A percentile compares a stretch with the other conserved stretches of the same genome.
Conservation (phyloP, 352 stramenopile species). For the Pythium vanterpoolii region DNA sequence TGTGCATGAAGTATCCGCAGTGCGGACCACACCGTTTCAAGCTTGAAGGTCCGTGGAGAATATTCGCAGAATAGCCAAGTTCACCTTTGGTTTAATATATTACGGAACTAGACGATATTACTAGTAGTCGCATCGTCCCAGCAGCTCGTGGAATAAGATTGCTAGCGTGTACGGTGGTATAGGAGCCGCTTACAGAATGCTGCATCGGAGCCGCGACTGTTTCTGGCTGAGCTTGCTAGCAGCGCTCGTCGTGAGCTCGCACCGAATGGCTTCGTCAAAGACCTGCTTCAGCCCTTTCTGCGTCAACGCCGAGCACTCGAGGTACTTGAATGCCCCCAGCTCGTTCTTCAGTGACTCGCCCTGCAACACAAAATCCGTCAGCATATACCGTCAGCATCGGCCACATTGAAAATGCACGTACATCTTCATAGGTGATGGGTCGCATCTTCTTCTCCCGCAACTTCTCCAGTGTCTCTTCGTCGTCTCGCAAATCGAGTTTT, state of each 20-base stretch:
- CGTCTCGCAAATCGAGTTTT: constrained; percentile 92
- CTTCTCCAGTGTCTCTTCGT: constrained; percentile 88
- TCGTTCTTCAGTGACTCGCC: constrained; percentile 88
- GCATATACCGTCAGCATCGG: neutral
- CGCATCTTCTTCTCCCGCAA: constrained; percentile 83
- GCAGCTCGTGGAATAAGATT: constrained; percentile 12
- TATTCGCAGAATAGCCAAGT: constrained; percentile 9
- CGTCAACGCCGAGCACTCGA: constrained; percentile 93
- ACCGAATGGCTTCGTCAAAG: constrained; percentile 92
- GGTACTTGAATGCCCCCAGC: constrained; percentile 89
- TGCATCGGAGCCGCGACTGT: constrained; percentile 35
- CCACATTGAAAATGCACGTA: constrained; percentile 11
- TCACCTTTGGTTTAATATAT: constrained; percentile 25
- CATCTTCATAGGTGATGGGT: constrained; percentile 71
- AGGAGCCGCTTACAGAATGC: constrained; percentile 47
- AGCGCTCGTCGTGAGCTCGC: constrained; percentile 79
- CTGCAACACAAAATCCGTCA: constrained; percentile 23
- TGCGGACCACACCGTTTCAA: no score
- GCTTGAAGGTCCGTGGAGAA: no score
- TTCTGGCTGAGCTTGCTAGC: constrained; percentile 21
- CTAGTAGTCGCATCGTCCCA: neutral
- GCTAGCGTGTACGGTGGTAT: neutral
- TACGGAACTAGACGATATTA: constrained; percentile 23
- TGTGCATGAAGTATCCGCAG: no score
- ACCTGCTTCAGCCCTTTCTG: constrained; percentile 94